Percentiles rank a stretch among this genome's conserved stretches.
These are phyloP conservation scores for Colletotrichum coccodes DNA, from an alignment of 2,329 filamentous ascomycete genomes.

Conservation along the genomic window DNA sequence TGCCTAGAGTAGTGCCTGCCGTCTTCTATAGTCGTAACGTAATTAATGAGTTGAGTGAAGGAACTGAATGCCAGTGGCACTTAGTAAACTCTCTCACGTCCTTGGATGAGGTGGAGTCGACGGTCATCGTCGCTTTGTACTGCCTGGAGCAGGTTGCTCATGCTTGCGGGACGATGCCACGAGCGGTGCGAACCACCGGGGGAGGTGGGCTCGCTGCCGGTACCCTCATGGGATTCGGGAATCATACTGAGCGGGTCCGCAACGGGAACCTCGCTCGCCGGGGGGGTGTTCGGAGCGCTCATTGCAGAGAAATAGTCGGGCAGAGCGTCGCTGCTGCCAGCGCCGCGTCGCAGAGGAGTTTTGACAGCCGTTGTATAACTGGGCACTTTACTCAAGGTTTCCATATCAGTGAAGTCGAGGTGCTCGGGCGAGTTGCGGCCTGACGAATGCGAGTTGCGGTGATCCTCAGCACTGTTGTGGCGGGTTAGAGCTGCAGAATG, in stretches of 20 bases:
- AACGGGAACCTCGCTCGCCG: slow-evolving; percentile 42
- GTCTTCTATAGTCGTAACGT: not conserved
- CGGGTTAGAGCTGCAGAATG: slow-evolving; percentile 61
- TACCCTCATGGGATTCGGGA: slow-evolving; percentile 36
- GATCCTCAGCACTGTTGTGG: slow-evolving; percentile 62
- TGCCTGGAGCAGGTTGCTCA: slow-evolving; percentile 28
- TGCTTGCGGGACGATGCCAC: slow-evolving; percentile 32
- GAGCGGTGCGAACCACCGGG: slow-evolving; percentile 24
- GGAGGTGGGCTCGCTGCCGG: slow-evolving; percentile 19
- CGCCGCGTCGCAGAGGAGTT: slow-evolving; percentile 66
- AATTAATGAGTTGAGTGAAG: slow-evolving; percentile 14
- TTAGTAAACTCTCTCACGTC: slow-evolving; percentile 45
- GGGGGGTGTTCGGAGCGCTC: slow-evolving; percentile 61
- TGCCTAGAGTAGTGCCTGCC: slow-evolving; percentile 3
- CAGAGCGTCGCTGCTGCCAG: slow-evolving; percentile 59
- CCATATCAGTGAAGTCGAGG: slow-evolving; percentile 67
- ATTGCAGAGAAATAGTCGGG: slow-evolving; percentile 75
- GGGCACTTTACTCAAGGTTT: slow-evolving; percentile 77
- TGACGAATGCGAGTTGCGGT: slow-evolving; percentile 47
- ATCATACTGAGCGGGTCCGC: slow-evolving; percentile 42
- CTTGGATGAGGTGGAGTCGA: slow-evolving; percentile 48
- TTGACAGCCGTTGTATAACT: slow-evolving; percentile 81
- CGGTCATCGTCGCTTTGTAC: slow-evolving; percentile 33
- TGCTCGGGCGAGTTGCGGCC: slow-evolving; percentile 67
- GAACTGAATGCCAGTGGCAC: not conserved